These are phyloP conservation scores for Hymenoscyphus scutula DNA, from an alignment of 2,329 filamentous ascomycete genomes.

Conservation along the genomic window DNA sequence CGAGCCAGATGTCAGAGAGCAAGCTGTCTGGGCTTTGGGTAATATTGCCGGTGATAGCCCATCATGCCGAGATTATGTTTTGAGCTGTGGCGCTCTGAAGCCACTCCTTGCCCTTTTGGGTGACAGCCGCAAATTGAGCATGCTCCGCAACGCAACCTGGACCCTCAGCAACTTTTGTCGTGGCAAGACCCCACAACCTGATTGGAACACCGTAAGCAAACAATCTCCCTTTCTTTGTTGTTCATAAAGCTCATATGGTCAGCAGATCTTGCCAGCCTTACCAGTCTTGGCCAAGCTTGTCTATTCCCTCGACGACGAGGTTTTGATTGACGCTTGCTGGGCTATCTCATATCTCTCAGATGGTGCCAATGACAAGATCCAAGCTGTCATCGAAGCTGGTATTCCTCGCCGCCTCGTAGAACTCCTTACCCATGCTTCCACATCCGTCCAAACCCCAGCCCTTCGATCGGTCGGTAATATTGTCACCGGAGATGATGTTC, in stretches of 20 bases:
- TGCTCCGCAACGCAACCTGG: constrained; percentile 98
- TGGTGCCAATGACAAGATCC: constrained; percentile 98
- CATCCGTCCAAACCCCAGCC: constrained; percentile 95
- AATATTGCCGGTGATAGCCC: constrained; percentile 99
- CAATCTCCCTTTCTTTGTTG: constrained; percentile 8
- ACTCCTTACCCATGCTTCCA: constrained; percentile 96
- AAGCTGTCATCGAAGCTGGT: constrained; percentile 96
- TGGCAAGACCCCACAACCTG: constrained; percentile 97
- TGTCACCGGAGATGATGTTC: constrained; percentile 95
- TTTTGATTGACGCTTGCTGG: constrained; percentile 98
- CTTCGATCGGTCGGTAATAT: constrained; percentile 98
- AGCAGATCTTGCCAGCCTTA: constrained; percentile 86
- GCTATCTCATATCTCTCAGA: constrained; percentile 98
- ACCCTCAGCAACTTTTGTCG: constrained; percentile 99
- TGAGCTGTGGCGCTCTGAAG: constrained; percentile 85
- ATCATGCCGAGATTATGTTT: constrained; percentile 93
- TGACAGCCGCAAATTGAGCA: constrained; percentile 97
- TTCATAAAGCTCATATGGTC: constrained; percentile 32
- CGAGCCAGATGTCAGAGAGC: constrained; percentile 95
- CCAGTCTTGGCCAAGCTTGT: constrained; percentile 96
- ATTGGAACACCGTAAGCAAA: constrained; percentile 83
- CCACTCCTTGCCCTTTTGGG: constrained; percentile 86
- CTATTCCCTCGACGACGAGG: constrained; percentile 97
- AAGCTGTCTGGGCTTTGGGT: constrained; percentile 96
- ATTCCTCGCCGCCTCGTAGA: constrained; percentile 96